These are phyloP conservation scores for Darksidea phi DNA, from an alignment of 495 filamentous ascomycete species.

Conservation along the genomic window DNA sequence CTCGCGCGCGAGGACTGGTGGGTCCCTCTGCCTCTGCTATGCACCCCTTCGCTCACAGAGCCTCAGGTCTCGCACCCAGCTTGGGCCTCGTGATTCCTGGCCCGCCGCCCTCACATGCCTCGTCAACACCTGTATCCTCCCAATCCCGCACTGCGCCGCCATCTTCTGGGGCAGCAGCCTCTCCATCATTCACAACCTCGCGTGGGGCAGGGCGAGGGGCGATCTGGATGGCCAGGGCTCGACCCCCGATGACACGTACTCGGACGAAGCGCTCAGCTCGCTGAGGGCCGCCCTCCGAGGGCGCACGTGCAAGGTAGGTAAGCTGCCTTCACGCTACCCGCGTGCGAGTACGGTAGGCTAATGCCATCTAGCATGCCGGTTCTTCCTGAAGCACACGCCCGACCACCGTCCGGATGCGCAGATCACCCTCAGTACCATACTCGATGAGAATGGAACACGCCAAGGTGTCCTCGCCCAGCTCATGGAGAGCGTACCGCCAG, in stretches of 20 bases:
- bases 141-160: slow-evolving; percentile 38
- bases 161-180: slow-evolving; percentile 41
- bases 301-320: slow-evolving; percentile 37
- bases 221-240: slow-evolving; percentile 28
- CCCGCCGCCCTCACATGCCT: slow-evolving; percentile 32
- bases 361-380: slow-evolving; percentile 17
- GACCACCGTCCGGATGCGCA: slow-evolving; percentile 17
- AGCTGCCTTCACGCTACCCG: not conserved
- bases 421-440: slow-evolving; percentile 38
- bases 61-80: slow-evolving; percentile 26
- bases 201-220: slow-evolving; percentile 34
- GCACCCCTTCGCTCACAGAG: not conserved
- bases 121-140: slow-evolving; percentile 30
- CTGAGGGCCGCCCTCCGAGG: slow-evolving; percentile 27
- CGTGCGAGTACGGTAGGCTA: not conserved
- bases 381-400: slow-evolving; percentile 24
- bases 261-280: slow-evolving; percentile 24
- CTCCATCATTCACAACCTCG: slow-evolving; percentile 36
- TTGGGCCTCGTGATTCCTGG: slow-evolving; percentile 38
- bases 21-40: not conserved
- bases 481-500: slow-evolving; percentile 1
- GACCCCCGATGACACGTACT: slow-evolving; percentile 22
- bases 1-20: slow-evolving; percentile 25
- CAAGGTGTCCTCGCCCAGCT: slow-evolving; percentile 38
- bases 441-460: slow-evolving; percentile 31